Base-by-base conservation (phyloP, 1,139 yeast genomes). In the Scheffersomyces insectosa region DNA sequence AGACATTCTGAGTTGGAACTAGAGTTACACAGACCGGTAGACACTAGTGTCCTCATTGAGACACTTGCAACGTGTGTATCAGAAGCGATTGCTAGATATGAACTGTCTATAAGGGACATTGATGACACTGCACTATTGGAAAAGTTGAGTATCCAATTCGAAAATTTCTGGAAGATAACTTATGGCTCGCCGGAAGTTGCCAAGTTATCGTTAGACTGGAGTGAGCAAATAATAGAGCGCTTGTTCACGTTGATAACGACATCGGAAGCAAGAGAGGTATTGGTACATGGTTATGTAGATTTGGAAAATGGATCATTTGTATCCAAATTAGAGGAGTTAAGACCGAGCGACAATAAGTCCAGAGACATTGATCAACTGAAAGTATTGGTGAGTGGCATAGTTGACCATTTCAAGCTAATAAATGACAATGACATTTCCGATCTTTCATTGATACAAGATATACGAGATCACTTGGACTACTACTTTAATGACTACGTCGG, bases 221-320 rank as follows among this genome's bases (percentile, higher is more conserved):
- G 62, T 15, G 65, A 63, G 25, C 60, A 61, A 34, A 56, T 67
- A 1, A 59, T 72, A 2, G 49, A 49, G 15, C 61, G 76, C 34
- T 46, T 81, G 27, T 55, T 66, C 15, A 60, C 64, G 12, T 57
- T 83, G 16, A 58, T 80, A 12, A 52, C 63, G 4, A 60, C 60
- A 8, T 81, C 86, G 0, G 76, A 76, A 44, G 82, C 86, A 1
- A 66, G 90, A 48, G 91, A 85, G 55, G 57, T 85, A 4, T 59
- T 80, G 41, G 74, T 82, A 5, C 85, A 82, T 57, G 79, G 79
- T 3, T 79, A 74, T 49, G 50, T 81, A 14, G 65, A 77, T 50
- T 48, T 68, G 1, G 45, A 56, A 0, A 46, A 53, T 1, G 60
- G 63, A 2, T 44, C 49, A 5, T 56, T 76, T 28, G 49, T 66